Conservation (phyloP, 73 alveolate genomes). For the Tetrahymena elliotti region DNA sequence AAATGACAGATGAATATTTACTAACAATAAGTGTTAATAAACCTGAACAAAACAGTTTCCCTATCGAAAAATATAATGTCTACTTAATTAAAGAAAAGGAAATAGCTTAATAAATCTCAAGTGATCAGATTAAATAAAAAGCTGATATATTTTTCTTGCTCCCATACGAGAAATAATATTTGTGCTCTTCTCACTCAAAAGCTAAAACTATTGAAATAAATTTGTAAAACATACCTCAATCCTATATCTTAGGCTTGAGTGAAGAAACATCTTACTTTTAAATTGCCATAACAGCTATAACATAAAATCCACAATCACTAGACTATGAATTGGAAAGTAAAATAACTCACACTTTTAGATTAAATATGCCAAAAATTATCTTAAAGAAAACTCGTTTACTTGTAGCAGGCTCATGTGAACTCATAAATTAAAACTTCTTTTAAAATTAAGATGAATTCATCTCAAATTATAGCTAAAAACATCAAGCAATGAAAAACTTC, state of each 20-base stretch:
- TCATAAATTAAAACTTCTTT: not conserved
- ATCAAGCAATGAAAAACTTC: not conserved
- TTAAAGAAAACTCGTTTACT: not conserved
- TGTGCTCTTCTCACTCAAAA: not conserved
- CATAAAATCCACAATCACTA: not conserved
- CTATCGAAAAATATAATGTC: not conserved
- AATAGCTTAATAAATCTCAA: not conserved
- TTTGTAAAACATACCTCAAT: no score
- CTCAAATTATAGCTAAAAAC: not conserved
- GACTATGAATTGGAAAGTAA: not conserved
- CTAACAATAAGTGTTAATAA: not conserved
- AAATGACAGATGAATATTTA: not conserved
- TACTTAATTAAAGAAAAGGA: not conserved
- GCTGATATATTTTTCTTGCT: no score
- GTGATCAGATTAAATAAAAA: not conserved
- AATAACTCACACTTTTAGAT: not conserved
- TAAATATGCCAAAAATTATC: not conserved
- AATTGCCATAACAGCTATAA: not conserved
- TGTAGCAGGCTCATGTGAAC: not conserved
- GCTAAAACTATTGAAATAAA: not conserved
- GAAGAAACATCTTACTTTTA: not conserved
- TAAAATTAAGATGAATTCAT: not conserved
- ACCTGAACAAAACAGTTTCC: not conserved
- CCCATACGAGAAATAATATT: not conserved
- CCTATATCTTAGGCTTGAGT: not conserved